These are phyloP conservation scores for Mesembryanthemum crystallinum DNA, from an alignment of 148 eudicot species.

Conservation along the genomic window DNA sequence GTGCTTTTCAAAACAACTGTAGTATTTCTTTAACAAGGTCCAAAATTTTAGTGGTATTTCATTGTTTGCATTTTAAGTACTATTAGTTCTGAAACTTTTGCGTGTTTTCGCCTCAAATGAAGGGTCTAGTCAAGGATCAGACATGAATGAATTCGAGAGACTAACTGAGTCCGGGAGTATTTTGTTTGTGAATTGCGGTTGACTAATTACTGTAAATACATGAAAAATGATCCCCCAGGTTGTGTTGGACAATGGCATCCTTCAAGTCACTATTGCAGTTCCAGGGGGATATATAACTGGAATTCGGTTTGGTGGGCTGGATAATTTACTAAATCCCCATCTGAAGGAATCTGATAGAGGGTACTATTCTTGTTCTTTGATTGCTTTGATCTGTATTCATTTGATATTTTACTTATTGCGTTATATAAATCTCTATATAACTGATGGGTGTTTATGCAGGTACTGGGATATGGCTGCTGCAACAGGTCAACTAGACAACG, in stretches of 20 bases:
- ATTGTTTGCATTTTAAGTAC: no score
- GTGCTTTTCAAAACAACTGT: background rate
- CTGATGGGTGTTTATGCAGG: constrained; percentile 17
- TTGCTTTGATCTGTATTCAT: background rate
- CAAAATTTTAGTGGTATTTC: no score
- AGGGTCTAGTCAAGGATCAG: no score
- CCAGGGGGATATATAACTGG: constrained; percentile 44
- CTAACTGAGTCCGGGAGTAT: no score
- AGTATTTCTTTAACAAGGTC: no score
- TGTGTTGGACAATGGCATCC: constrained; percentile 51
- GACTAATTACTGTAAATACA: background rate
- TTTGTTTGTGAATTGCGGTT: background rate
- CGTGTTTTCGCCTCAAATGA: no score
- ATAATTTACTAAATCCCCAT: constrained; percentile 35
- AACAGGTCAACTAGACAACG: constrained; percentile 15
- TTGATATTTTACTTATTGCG: background rate
- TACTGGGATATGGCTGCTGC: constrained; percentile 62
- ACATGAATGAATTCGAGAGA: no score
- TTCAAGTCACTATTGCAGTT: constrained; percentile 37
- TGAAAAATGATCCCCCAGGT: constrained; percentile 32
- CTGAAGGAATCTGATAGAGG: constrained; percentile 45
- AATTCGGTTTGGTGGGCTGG: constrained; percentile 40
- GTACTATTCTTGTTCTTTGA: constrained; percentile 9
- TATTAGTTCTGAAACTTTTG: no score
- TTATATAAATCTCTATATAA: background rate